Percentiles rank a stretch among this genome's conserved stretches.
Evolutionary conservation across 1,284 basidiomycete genomes (phyloP).

Genomic region (Ganoderma lingzhi): DNA sequence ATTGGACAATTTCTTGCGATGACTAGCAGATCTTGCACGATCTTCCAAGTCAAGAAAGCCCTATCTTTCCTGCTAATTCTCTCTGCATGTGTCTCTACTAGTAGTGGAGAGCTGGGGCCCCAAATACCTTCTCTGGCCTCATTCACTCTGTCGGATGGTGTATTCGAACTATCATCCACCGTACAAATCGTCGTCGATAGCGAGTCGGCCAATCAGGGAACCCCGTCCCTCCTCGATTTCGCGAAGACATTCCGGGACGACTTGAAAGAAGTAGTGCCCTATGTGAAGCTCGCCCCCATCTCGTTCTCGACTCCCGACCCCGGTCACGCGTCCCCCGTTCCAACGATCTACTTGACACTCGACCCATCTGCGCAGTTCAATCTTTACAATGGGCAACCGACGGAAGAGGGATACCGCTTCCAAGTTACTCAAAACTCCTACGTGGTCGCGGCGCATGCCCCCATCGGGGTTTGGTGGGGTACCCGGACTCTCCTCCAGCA

Average conservation of each 20-base stretch:
- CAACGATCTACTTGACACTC: constrained; percentile 41
- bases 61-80: constrained; percentile 11
- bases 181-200: constrained; percentile 37
- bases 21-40: neutral
- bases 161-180: constrained; percentile 30
- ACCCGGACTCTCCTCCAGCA: constrained; percentile 47
- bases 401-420: constrained; percentile 47
- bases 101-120: constrained; percentile 23
- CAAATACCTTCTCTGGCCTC: constrained; percentile 39
- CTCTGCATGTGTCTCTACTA: constrained; percentile 10
- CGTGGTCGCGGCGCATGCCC: constrained; percentile 42
- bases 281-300: constrained; percentile 24
- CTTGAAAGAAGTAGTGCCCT: constrained; percentile 36
- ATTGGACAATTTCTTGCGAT: neutral
- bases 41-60: neutral
- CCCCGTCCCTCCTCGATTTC: constrained; percentile 40
- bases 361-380: constrained; percentile 34
- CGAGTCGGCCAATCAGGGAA: constrained; percentile 30
- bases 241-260: constrained; percentile 45
- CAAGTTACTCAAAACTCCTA: constrained; percentile 36
- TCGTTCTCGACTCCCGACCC: constrained; percentile 24
- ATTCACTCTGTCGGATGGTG: constrained; percentile 26
- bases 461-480: constrained; percentile 49
- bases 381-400: constrained; percentile 43
- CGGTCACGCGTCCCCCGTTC: constrained; percentile 13